Evolutionary conservation across 2,329 filamentous ascomycete genomes (phyloP).

Genomic region (Phoma sp.): DNA sequence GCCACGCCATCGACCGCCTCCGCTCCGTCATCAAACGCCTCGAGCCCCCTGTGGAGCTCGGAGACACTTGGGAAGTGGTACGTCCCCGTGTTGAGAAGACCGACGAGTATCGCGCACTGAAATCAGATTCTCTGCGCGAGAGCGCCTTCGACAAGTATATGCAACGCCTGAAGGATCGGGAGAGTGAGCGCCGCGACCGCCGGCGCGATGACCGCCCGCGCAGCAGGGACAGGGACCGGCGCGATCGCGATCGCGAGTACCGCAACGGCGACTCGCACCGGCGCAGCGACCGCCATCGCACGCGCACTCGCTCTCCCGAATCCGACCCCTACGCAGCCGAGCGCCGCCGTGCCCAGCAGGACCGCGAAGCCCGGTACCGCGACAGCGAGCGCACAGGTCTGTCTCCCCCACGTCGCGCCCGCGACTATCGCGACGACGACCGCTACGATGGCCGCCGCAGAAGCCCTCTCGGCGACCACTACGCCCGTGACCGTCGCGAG

Average conservation of each 20-base stretch:
- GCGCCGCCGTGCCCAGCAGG: slow-evolving; percentile 88
- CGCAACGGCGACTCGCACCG: slow-evolving; percentile 48
- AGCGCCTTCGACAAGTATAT: slow-evolving; percentile 91
- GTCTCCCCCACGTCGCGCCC: slow-evolving; percentile 55
- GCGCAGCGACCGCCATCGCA: slow-evolving; percentile 47
- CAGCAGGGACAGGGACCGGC: slow-evolving; percentile 44
- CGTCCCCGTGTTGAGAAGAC: slow-evolving; percentile 77
- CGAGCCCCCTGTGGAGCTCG: slow-evolving; percentile 77
- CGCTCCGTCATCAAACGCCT: slow-evolving; percentile 87
- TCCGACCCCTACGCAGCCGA: slow-evolving; percentile 94
- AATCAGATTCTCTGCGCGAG: slow-evolving; percentile 81
- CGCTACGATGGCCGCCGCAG: slow-evolving; percentile 60
- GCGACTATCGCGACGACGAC: slow-evolving; percentile 49
- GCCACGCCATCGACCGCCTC: slow-evolving; percentile 81
- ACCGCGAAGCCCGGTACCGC: slow-evolving; percentile 91
- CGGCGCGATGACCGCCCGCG: slow-evolving; percentile 53
- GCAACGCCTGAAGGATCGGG: slow-evolving; percentile 87
- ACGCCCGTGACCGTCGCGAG: slow-evolving; percentile 85
- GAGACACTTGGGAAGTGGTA: slow-evolving; percentile 89
- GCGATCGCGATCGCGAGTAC: slow-evolving; percentile 48
- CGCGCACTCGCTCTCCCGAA: slow-evolving; percentile 87
- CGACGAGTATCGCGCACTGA: slow-evolving; percentile 82
- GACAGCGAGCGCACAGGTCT: slow-evolving; percentile 74
- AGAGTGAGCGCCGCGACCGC: slow-evolving; percentile 65
- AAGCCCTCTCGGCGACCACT: slow-evolving; percentile 65